A percentile compares a stretch with the other conserved stretches of the same genome.
phyloP scores from a whole-genome alignment of 1,139 yeast genomes.

The Blastobotrys arbuscula region DNA sequence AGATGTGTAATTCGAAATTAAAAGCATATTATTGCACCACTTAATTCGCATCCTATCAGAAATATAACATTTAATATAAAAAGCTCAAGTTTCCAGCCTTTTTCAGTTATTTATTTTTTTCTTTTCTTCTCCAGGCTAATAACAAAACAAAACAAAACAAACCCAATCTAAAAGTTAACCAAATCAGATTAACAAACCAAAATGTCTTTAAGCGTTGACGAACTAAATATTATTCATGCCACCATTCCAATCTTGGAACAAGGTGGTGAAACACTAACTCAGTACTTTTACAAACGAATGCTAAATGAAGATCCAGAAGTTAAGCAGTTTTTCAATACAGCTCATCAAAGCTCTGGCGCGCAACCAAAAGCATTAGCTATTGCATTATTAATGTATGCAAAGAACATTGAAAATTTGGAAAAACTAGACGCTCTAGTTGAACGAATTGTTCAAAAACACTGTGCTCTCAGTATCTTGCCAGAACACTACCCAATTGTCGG shows the following conservation, averaged over 20 bases:
- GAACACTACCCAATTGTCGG: constrained; percentile 68
- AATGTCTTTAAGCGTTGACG: constrained; percentile 59
- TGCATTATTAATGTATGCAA: constrained; percentile 57
- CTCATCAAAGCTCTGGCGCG: constrained; percentile 50
- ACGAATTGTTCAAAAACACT: constrained; percentile 61
- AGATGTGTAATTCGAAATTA: no score
- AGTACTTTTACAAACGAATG: constrained; percentile 53
- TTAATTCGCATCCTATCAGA: no score
- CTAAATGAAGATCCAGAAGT: constrained; percentile 48
- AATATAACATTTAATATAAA: no score
- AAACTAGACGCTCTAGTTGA: constrained; percentile 51
- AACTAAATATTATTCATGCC: constrained; percentile 59
- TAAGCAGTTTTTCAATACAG: constrained; percentile 53
- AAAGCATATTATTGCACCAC: no score
- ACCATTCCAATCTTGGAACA: constrained; percentile 56
- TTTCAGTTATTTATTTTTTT: not conserved
- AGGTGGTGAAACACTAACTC: constrained; percentile 52
- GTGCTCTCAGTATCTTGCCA: constrained; percentile 55
- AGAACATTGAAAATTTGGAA: constrained; percentile 54
- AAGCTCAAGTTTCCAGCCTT: no score
- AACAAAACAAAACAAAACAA: constrained; percentile 1
- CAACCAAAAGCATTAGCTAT: constrained; percentile 65
- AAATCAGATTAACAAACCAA: no score
- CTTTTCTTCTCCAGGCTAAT: not conserved
- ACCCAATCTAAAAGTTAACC: not conserved